Percentiles rank a stretch among this genome's conserved stretches.
Conservation (phyloP, 768 basidiomycete genomes). For the Boletus pseudo-olivaceus region DNA sequence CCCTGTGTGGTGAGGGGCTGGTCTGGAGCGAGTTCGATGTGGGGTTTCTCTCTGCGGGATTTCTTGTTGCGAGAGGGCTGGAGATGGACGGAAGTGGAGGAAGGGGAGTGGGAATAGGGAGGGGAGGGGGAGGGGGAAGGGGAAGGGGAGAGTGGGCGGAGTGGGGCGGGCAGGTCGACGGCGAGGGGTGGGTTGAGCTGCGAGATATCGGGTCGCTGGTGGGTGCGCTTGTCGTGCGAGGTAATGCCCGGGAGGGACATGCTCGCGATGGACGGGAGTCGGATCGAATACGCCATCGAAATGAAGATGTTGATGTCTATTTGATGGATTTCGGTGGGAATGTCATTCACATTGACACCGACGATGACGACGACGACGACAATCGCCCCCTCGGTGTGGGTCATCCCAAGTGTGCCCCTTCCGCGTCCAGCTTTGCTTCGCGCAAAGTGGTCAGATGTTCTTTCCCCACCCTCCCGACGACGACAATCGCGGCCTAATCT, state of each 20-base stretch:
- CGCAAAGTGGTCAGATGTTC: too few relatives aligned
- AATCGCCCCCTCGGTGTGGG: background rate
- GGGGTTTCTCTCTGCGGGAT: slow-evolving; percentile 51
- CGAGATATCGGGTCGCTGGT: background rate
- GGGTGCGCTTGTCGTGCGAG: background rate
- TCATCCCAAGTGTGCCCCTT: background rate
- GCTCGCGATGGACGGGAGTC: slow-evolving; percentile 8
- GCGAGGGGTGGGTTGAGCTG: background rate
- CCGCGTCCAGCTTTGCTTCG: too few relatives aligned
- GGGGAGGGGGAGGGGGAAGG: background rate
- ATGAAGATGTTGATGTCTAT: slow-evolving; percentile 15
- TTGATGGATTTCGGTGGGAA: slow-evolving; percentile 9
- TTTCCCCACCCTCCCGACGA: background rate
- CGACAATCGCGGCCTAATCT: background rate
- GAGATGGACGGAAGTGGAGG: background rate
- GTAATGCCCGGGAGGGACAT: slow-evolving; percentile 20
- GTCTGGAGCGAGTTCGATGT: slow-evolving; percentile 66
- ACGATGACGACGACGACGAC: background rate
- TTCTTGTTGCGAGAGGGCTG: slow-evolving; percentile 29
- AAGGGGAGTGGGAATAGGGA: background rate
- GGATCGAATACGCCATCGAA: background rate
- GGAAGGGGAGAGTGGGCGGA: background rate
- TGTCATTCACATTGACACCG: background rate
- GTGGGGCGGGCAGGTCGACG: background rate
- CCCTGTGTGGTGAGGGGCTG: slow-evolving; percentile 82